phyloP scores from a whole-genome alignment of 352 stramenopile genomes.

The Phytophthora constricta region DNA sequence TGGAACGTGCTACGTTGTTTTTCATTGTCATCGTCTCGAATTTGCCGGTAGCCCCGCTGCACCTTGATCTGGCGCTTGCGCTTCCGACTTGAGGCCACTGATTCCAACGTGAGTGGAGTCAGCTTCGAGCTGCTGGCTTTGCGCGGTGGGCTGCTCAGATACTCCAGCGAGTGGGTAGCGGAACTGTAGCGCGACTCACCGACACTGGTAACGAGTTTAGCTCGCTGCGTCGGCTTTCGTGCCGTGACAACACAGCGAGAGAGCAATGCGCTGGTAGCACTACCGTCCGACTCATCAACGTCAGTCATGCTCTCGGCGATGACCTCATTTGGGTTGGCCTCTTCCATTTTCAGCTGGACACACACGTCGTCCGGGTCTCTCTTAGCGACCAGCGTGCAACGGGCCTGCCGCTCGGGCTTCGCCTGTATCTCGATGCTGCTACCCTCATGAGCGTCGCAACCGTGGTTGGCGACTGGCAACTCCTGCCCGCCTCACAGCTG shows the following conservation, averaged over 20 bases:
- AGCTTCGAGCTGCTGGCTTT: conserved; percentile 2
- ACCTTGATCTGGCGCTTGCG: conserved; percentile 11
- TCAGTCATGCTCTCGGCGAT: conserved; percentile 38
- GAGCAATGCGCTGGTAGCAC: conserved; percentile 20
- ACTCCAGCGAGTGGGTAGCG: conserved; percentile 23
- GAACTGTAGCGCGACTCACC: conserved; percentile 14
- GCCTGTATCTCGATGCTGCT: neutral
- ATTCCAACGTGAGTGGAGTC: conserved; percentile 25
- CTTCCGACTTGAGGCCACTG: conserved; percentile 21
- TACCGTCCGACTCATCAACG: conserved; percentile 37
- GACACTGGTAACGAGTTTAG: neutral
- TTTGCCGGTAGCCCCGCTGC: neutral
- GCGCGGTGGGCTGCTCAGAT: conserved; percentile 12
- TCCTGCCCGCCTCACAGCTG: conserved; percentile 13
- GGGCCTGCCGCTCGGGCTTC: conserved; percentile 1
- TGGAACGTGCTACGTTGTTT: neutral
- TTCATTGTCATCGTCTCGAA: too few species aligned
- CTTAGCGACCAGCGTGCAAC: neutral
- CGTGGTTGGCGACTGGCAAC: conserved; percentile 3
- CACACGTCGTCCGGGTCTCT: neutral
- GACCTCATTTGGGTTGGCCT: conserved; percentile 10
- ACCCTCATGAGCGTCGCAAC: conserved; percentile 1
- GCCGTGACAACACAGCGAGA: conserved; percentile 12
- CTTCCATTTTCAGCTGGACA: conserved; percentile 3
- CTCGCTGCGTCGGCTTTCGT: conserved; percentile 19